Evolutionary conservation across 495 filamentous ascomycete species (phyloP).

Genomic region (Podospora pseudoanserina): DNA sequence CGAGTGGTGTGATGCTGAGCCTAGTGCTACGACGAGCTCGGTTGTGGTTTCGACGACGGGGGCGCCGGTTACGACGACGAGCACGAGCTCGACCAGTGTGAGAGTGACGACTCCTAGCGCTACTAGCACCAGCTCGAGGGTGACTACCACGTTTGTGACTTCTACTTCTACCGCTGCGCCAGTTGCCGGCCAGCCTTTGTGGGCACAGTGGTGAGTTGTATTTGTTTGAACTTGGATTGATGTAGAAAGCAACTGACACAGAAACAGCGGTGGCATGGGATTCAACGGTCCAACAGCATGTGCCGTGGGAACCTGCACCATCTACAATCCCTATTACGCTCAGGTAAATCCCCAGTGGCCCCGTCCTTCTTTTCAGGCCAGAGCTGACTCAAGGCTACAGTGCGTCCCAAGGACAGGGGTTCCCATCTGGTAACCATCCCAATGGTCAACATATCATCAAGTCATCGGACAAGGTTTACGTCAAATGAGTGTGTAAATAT

Average conservation of each 20-base stretch:
- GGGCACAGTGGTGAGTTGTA: slow-evolving; percentile 18
- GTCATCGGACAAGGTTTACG: background rate
- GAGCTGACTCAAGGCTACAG: background rate
- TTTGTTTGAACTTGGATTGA: background rate
- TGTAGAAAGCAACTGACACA: background rate
- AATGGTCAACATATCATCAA: too few relatives aligned
- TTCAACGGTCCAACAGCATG: slow-evolving; percentile 17
- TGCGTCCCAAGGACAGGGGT: background rate
- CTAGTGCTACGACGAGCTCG: background rate
- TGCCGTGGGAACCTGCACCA: slow-evolving; percentile 14
- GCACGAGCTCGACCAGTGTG: background rate
- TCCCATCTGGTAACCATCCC: too few relatives aligned
- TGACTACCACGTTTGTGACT: slow-evolving; percentile 7
- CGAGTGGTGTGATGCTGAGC: slow-evolving; percentile 4
- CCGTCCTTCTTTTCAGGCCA: background rate
- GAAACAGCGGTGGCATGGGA: slow-evolving; percentile 17
- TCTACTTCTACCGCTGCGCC: slow-evolving; percentile 5
- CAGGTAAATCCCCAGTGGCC: slow-evolving; percentile 12
- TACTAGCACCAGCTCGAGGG: background rate
- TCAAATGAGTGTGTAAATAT: background rate
- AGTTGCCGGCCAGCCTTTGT: slow-evolving; percentile 8
- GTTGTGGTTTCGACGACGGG: slow-evolving; percentile 6
- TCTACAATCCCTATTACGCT: slow-evolving; percentile 17
- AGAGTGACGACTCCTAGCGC: background rate
- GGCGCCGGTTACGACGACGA: slow-evolving; percentile 4